Percentiles rank a stretch among this genome's conserved stretches.
Conservation (phyloP, 2,329 filamentous ascomycete species). For the Alternaria burnsii region DNA sequence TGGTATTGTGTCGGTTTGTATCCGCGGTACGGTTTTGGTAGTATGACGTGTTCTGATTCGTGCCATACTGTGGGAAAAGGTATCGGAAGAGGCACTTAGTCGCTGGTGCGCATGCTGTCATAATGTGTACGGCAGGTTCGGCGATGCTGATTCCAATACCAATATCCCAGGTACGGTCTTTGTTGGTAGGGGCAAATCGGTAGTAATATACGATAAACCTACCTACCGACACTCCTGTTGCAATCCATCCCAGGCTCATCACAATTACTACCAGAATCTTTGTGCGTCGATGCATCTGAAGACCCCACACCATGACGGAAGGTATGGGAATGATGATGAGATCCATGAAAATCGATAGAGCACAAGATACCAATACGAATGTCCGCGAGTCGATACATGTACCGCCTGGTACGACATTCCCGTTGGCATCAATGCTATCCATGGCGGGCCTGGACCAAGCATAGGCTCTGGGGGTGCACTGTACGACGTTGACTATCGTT, state of each 20-base stretch:
- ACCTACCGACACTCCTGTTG: constrained; percentile 45
- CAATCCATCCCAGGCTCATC: constrained; percentile 49
- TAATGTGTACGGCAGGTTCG: constrained; percentile 58
- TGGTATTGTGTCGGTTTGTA: constrained; percentile 10
- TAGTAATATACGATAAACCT: constrained; percentile 54
- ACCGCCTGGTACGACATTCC: constrained; percentile 37
- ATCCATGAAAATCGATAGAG: constrained; percentile 49
- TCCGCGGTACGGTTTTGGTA: constrained; percentile 20
- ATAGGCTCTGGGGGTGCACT: constrained; percentile 47
- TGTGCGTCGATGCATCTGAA: constrained; percentile 53
- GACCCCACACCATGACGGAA: constrained; percentile 54
- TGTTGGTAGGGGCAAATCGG: constrained; percentile 46
- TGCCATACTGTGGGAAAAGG: constrained; percentile 44
- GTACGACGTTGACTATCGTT: constrained; percentile 47
- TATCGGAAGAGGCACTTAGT: constrained; percentile 57
- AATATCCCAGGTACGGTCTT: constrained; percentile 48
- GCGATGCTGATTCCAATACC: constrained; percentile 50
- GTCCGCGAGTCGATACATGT: constrained; percentile 46
- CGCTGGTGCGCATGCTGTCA: constrained; percentile 64
- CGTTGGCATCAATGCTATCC: constrained; percentile 40
- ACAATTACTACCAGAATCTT: constrained; percentile 44
- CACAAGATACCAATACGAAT: constrained; percentile 47
- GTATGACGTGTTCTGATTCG: constrained; percentile 21
- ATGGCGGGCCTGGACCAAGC: constrained; percentile 39
- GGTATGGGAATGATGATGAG: constrained; percentile 54